Conservation (phyloP, 805 yeast species). For the Lipomyces japonicus region DNA sequence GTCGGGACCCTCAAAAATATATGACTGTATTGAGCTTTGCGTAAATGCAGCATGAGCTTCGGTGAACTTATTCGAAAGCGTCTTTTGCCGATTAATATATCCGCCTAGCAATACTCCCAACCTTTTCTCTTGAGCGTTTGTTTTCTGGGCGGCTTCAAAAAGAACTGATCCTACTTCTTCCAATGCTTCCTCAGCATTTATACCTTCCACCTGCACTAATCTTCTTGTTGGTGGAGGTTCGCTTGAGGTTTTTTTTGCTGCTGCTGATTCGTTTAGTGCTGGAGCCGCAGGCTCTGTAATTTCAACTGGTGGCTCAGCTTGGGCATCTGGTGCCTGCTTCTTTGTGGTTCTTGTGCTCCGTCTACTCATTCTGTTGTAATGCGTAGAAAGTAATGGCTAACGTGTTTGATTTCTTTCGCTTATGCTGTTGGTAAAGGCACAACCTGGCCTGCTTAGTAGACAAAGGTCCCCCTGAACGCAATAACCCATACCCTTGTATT, state of each 20-base stretch:
- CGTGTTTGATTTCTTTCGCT: too few relatives aligned
- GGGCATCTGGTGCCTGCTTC: neutral
- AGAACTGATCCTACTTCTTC: conserved; percentile 24
- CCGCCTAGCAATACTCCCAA: conserved; percentile 37
- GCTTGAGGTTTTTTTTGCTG: neutral
- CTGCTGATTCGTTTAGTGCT: neutral
- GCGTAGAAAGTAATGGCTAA: too few relatives aligned
- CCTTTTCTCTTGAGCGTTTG: conserved; percentile 37
- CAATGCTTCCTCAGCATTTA: conserved; percentile 16
- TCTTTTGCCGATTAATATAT: conserved; percentile 35
- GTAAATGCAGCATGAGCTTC: conserved; percentile 22
- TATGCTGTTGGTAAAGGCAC: too few relatives aligned
- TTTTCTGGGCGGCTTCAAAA: conserved; percentile 28
- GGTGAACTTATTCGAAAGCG: conserved; percentile 25
- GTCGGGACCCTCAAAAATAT: conserved; percentile 12
- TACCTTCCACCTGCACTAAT: neutral
- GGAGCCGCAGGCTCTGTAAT: neutral
- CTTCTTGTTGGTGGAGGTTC: neutral
- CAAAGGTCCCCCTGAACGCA: too few relatives aligned
- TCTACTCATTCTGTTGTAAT: too few relatives aligned
- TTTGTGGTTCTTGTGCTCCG: neutral
- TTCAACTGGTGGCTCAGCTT: conserved; percentile 2
- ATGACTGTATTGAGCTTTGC: conserved; percentile 15
- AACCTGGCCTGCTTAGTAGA: too few relatives aligned
- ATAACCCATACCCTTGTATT: too few relatives aligned